Base-by-base conservation (phyloP, 2,329 filamentous ascomycete genomes). In the Aspergillus phoenicis region DNA sequence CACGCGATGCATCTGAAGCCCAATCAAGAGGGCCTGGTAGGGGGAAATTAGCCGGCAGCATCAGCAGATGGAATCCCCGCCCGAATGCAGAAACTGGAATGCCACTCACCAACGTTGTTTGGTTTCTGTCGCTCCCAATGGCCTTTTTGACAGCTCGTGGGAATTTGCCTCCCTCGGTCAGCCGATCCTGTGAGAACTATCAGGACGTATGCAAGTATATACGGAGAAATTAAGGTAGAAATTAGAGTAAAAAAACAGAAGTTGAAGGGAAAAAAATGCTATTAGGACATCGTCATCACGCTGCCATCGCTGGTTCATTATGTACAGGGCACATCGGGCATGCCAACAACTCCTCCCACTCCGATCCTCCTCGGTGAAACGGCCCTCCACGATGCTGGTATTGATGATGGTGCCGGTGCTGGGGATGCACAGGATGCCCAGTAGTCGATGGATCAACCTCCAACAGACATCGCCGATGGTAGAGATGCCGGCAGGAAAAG, bases 401-500 rank as follows among this genome's bases (percentile, higher is more conserved):
- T 6, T 33, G 33, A 53, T 53, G 17, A 24, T 33, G 15, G n/a
- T 41, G 20, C 13, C 22, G 13, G 24, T 49, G 22, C 49, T 24
- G 41, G 58, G 65, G 68, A 49, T 60, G 66, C 41, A 10, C 8
- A 7, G 20, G 10, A 13, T 47, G 51, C 41, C 58, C 49, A 7
- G 45, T 6, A 8, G 59, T 54, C 41, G 62, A 61, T 45, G 61
- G 61, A 36, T 56, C 64, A 56, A 71, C 61, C 30, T 75, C 71
- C 61, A 76, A 59, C 57, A 83, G 66, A 69, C 81, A 83, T 39
- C 71, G 72, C 24, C 75, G 77, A 67, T 83, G 81, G 68, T 81
- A 83, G 52, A 82, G 61, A 70, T 83, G 81, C 57, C 81, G 75
- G 68, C 81, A 83, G 8, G 79, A 77, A 66, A 83, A 83, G 15